phyloP scores from a whole-genome alignment of 495 filamentous ascomycete species.

The Penicillium bovifimosum region DNA sequence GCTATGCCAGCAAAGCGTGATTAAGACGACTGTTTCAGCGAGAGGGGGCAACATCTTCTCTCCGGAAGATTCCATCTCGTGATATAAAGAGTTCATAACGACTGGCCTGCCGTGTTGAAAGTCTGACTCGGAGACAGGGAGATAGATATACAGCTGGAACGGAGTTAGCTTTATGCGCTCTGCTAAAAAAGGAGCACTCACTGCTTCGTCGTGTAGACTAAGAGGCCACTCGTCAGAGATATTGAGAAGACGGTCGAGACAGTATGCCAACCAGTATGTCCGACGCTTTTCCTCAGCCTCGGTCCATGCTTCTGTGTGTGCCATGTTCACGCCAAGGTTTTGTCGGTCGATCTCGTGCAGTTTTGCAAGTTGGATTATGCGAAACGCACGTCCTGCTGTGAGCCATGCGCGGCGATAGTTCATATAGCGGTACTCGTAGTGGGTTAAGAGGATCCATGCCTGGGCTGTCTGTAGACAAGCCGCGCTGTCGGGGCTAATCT shows the following conservation, averaged over 20 bases:
- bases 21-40: constrained; percentile 2
- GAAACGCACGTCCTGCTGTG: constrained; percentile 50
- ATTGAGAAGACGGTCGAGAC: constrained; percentile 48
- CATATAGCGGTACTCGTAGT: constrained; percentile 48
- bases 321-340: background rate
- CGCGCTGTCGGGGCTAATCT: background rate
- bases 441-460: constrained; percentile 49
- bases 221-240: constrained; percentile 42
- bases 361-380: constrained; percentile 45
- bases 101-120: constrained; percentile 4
- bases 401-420: constrained; percentile 45
- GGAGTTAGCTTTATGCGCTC: background rate
- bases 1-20: constrained; percentile 4
- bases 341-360: constrained; percentile 45
- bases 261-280: constrained; percentile 53
- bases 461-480: constrained; percentile 41
- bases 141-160: background rate
- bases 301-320: constrained; percentile 20
- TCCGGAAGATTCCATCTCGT: background rate
- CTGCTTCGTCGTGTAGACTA: constrained; percentile 40
- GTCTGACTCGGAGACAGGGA: constrained; percentile 2
- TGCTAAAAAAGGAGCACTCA: background rate
- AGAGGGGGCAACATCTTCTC: constrained; percentile 1
- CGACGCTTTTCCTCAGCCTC: constrained; percentile 46
- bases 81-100: background rate